These are phyloP conservation scores for Fusarium nelsonii DNA, from an alignment of 2,329 filamentous ascomycete species.

Conservation along the genomic window DNA sequence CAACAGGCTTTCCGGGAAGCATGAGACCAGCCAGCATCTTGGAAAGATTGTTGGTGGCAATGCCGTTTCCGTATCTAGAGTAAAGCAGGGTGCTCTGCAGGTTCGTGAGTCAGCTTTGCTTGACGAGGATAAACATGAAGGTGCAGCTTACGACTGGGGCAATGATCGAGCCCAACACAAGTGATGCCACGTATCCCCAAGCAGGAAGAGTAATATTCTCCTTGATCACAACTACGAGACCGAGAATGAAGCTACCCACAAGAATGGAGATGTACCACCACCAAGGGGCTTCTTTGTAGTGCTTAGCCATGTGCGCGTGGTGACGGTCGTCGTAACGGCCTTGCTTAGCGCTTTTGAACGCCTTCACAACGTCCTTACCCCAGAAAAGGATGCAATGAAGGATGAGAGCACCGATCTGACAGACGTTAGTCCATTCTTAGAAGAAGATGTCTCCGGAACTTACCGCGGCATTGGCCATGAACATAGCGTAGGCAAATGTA, in stretches of 20 bases:
- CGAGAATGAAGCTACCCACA: conserved; percentile 59
- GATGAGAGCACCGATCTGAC: conserved; percentile 66
- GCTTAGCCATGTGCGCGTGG: conserved; percentile 63
- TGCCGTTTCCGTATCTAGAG: conserved; percentile 67
- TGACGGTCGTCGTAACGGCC: conserved; percentile 63
- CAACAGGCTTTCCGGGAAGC: conserved; percentile 63
- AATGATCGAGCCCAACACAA: conserved; percentile 60
- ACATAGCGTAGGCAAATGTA: conserved; percentile 64
- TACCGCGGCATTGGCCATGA: conserved; percentile 69
- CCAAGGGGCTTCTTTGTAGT: conserved; percentile 64
- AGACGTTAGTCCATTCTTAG: not conserved
- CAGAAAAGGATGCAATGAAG: conserved; percentile 67
- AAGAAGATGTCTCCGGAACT: conserved; percentile 38
- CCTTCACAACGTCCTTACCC: conserved; percentile 62
- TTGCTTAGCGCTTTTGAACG: conserved; percentile 61
- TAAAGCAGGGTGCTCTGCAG: conserved; percentile 63
- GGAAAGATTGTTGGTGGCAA: conserved; percentile 69
- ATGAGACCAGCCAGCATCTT: conserved; percentile 68
- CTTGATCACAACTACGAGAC: conserved; percentile 60
- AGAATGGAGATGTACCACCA: conserved; percentile 62
- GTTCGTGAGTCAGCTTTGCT: conserved; percentile 3
- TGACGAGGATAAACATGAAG: accelerated
- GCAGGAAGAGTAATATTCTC: conserved; percentile 60
- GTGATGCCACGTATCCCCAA: conserved; percentile 62
- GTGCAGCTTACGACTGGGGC: conserved; percentile 60